Conservation (phyloP, 2,329 filamentous ascomycete species). For the Apiospora rasikravindrae region DNA sequence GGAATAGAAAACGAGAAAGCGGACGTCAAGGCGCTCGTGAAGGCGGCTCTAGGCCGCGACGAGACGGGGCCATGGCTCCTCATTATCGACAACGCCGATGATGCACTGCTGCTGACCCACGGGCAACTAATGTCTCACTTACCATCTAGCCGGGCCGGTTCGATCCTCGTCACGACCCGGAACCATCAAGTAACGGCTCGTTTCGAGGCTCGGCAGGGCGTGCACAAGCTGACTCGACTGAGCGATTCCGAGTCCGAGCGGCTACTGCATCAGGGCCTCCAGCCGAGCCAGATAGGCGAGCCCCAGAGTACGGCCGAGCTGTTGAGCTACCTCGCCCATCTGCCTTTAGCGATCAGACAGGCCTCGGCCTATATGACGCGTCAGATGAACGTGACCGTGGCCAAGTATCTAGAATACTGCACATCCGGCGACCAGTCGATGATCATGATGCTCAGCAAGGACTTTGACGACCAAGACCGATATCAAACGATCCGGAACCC, state of each 20-base stretch:
- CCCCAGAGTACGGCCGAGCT: not conserved
- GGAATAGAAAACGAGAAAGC: not conserved
- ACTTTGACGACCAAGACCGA: not conserved
- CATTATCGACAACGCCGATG: too few species aligned
- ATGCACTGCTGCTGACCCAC: not conserved
- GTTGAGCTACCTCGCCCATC: not conserved
- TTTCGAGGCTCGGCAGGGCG: not conserved
- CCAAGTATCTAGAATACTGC: not conserved
- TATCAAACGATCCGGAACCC: not conserved
- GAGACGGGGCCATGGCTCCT: too few species aligned
- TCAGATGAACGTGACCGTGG: not conserved
- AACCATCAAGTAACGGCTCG: not conserved
- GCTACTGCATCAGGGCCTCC: not conserved
- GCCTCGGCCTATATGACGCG: not conserved
- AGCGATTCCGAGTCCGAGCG: not conserved
- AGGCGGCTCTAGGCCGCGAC: not conserved
- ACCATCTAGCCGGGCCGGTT: not conserved
- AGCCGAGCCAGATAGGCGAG: not conserved
- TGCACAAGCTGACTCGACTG: not conserved
- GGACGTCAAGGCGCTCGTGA: conserved; percentile 30
- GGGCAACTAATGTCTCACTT: not conserved
- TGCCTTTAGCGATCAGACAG: not conserved
- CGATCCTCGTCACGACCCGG: not conserved
- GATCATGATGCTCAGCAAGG: conserved; percentile 7
- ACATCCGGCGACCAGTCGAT: not conserved